Percentiles rank a stretch among this genome's conserved stretches.
Conservation (phyloP, 2,329 filamentous ascomycete species). For the Podosphaera xanthii region DNA sequence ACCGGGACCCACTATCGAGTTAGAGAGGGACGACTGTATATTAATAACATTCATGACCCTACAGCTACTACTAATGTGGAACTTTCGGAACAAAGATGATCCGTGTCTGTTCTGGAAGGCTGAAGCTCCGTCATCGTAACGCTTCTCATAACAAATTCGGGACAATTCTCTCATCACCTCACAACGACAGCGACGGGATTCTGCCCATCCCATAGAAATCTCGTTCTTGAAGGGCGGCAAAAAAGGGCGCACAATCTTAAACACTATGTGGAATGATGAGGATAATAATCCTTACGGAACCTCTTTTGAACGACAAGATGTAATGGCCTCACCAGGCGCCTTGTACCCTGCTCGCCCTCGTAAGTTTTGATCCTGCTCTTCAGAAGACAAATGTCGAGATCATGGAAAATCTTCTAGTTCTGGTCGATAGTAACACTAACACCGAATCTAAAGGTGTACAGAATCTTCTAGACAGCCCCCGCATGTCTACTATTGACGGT, state of each 20-base stretch:
- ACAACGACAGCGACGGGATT: background rate
- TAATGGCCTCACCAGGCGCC: conserved; percentile 46
- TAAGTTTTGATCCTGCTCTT: conserved; percentile 21
- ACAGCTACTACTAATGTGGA: no score
- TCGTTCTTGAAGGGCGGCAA: conserved; percentile 11
- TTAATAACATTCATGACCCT: no score
- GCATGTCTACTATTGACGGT: conserved; percentile 37
- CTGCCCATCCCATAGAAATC: background rate
- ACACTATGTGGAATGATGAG: conserved; percentile 92
- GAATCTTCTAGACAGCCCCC: conserved; percentile 25
- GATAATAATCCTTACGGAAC: conserved; percentile 92
- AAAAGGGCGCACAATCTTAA: conserved; percentile 22
- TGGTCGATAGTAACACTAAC: conserved; percentile 21
- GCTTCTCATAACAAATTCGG: background rate
- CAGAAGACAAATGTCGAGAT: conserved; percentile 8
- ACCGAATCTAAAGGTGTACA: conserved; percentile 24
- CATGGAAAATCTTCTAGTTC: conserved; percentile 18
- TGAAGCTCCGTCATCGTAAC: background rate
- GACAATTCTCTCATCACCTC: background rate
- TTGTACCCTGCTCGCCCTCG: conserved; percentile 31
- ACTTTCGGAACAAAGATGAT: background rate
- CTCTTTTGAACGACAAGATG: conserved; percentile 74
- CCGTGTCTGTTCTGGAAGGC: background rate
- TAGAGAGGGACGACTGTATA: no score
- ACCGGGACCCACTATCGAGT: no score